These are phyloP conservation scores for Penicillium fimorum DNA, from an alignment of 495 filamentous ascomycete genomes.

Conservation along the genomic window DNA sequence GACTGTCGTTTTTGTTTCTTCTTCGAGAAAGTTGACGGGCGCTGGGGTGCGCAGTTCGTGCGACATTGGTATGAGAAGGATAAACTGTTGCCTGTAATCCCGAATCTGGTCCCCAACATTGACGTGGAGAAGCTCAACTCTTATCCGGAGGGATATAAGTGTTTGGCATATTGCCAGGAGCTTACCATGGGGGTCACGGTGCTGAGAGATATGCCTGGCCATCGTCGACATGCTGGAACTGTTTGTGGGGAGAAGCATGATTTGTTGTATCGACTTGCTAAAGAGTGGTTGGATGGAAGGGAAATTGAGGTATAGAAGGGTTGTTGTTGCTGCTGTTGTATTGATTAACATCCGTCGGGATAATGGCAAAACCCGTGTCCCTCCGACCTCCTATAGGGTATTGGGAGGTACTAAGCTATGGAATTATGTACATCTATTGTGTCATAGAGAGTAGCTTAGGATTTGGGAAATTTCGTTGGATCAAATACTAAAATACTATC, in stretches of 20 bases:
- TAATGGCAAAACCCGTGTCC: no score
- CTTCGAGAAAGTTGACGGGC: no score
- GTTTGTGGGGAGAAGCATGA: slow-evolving; percentile 46
- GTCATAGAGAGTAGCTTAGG: no score
- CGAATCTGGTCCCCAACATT: slow-evolving; percentile 47
- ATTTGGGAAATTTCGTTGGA: no score
- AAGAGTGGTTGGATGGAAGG: slow-evolving; percentile 50
- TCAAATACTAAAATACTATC: no score
- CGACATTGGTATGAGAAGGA: slow-evolving; percentile 58
- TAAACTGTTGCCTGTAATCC: slow-evolving; percentile 59
- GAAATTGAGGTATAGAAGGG: slow-evolving; percentile 32
- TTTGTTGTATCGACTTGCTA: slow-evolving; percentile 42
- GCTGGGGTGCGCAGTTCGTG: no score
- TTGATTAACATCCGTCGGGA: no score
- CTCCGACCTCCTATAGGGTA: no score
- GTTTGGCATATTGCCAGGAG: slow-evolving; percentile 53
- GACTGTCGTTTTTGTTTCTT: no score
- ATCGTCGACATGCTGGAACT: slow-evolving; percentile 42
- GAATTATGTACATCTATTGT: not conserved
- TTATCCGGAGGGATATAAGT: slow-evolving; percentile 59
- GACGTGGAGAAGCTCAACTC: slow-evolving; percentile 17
- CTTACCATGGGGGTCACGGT: slow-evolving; percentile 44
- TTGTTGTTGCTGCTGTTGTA: no score
- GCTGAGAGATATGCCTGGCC: slow-evolving; percentile 46
- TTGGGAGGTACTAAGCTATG: no score